Conservation (phyloP, 129 eudicot genomes). For the Pittosporum tobira region DNA sequence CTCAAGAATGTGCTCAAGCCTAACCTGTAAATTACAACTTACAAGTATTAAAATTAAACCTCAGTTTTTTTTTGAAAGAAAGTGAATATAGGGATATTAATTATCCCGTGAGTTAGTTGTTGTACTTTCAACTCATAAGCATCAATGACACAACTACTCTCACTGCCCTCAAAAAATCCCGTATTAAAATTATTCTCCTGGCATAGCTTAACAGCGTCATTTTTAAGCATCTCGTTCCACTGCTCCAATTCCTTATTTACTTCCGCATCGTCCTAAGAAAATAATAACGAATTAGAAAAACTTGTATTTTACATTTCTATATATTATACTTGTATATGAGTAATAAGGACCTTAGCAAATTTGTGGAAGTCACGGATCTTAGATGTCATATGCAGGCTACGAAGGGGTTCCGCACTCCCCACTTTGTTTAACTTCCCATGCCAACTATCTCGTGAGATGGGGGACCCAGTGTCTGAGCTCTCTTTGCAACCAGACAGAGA, state of each 20-base stretch:
- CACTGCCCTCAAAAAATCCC: slow-evolving; percentile 91
- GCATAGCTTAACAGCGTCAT: slow-evolving; percentile 80
- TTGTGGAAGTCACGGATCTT: slow-evolving; percentile 92
- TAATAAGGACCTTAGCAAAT: slow-evolving; percentile 63
- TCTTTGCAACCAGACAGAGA: slow-evolving; percentile 50
- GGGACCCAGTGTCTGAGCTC: slow-evolving; percentile 51
- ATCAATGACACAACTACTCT: slow-evolving; percentile 73
- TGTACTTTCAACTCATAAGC: slow-evolving; percentile 88
- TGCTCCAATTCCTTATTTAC: slow-evolving; percentile 84
- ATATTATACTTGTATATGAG: too few species aligned
- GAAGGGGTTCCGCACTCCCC: slow-evolving; percentile 62
- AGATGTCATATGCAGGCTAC: slow-evolving; percentile 62
- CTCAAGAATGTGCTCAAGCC: slow-evolving; percentile 97
- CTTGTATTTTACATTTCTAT: too few species aligned
- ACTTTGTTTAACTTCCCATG: slow-evolving; percentile 63
- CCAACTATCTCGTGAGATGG: slow-evolving; percentile 60
- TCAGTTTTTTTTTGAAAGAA: background rate
- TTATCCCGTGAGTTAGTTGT: background rate
- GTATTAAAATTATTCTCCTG: slow-evolving; percentile 82
- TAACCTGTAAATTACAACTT: slow-evolving; percentile 50
- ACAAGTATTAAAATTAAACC: background rate
- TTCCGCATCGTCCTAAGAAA: slow-evolving; percentile 73
- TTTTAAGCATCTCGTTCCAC: slow-evolving; percentile 80
- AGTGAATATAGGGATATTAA: background rate
- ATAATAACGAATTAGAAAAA: slow-evolving; percentile 13